Evolutionary conservation across 1,139 yeast genomes (phyloP), one percentile per base, ranked within the genome.

Genomic region (Taphrina communis): DNA sequence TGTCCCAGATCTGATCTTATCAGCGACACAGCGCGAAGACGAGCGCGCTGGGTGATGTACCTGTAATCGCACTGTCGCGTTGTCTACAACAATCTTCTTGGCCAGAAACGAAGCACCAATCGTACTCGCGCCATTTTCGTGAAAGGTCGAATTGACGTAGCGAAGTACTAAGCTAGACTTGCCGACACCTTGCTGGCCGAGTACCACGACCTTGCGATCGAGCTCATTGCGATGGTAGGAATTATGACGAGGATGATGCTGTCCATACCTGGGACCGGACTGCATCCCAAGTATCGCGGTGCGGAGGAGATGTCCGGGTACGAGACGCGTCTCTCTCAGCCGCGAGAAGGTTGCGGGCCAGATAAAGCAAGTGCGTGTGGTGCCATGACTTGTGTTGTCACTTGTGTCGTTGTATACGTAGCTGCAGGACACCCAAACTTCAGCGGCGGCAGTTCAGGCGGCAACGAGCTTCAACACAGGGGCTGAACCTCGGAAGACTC

Each of bases 61-160:
- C 88, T 86, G 76, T 88, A 90, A 89, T 75, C 93, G 89, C 73
- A 92, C 91, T 12, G 92, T 88, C 73, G 86, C 85, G 69, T 89
- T 92, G 66, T 93, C 95, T 72, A 92, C 88, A 53, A 90, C 88
- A 73, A 96, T 92, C 76, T 93, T 86, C 76, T 92, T 97, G 36
- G 97, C 93, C 69, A 91, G 81, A 76, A 92, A 92, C 1, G 97
- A 96, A 6, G 97, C 97, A 8, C 97, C 97, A 72, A 92, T 92
- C 4, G 97, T 92, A 35, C 97, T 96, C 73, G 92, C 89, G 78
- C 91, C 91, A 76, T 90, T 95, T 77, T 70, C 73, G 11, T 91
- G 95, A 78, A 92, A 92, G 76, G 91, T 96, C 78, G 90, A 89
- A 72, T 93, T 86, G 42, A 91, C 97, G 79, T 91, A 92, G 74